Conservation (phyloP, 1,139 yeast species). For the Kodamaea suecica region DNA sequence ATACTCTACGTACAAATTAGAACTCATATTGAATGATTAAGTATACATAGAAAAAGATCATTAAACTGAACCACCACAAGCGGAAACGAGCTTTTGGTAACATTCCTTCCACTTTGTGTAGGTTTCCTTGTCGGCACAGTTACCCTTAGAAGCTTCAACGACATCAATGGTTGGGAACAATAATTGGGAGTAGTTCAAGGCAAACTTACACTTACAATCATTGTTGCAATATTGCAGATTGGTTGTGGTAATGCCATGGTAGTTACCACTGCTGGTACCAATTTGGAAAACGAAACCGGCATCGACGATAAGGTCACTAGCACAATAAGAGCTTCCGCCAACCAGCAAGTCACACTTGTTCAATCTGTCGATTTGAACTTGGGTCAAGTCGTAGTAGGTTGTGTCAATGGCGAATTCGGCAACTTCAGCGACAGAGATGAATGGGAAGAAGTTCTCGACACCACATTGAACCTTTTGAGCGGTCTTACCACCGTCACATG, state of each 20-base stretch:
- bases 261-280: neutral
- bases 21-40: too few species aligned
- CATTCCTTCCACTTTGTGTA: neutral
- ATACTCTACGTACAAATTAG: too few species aligned
- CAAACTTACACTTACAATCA: neutral
- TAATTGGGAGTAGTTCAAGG: constrained; percentile 3
- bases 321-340: neutral
- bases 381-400: constrained; percentile 2
- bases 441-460: neutral
- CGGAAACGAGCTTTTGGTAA: neutral
- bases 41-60: neutral
- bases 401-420: constrained; percentile 1
- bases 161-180: constrained; percentile 3
- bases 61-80: constrained; percentile 1
- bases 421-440: neutral
- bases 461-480: constrained; percentile 2
- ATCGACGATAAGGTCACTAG: neutral
- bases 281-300: neutral
- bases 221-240: neutral
- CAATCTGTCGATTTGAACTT: neutral
- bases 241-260: neutral
- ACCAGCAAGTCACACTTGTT: neutral
- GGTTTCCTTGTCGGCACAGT: neutral
- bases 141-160: constrained; percentile 1
- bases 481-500: neutral